Percentiles rank a stretch among this genome's conserved stretches.
Conservation (phyloP, 1,284 basidiomycete genomes). For the Ceratorhiza oryzae-sativae region DNA sequence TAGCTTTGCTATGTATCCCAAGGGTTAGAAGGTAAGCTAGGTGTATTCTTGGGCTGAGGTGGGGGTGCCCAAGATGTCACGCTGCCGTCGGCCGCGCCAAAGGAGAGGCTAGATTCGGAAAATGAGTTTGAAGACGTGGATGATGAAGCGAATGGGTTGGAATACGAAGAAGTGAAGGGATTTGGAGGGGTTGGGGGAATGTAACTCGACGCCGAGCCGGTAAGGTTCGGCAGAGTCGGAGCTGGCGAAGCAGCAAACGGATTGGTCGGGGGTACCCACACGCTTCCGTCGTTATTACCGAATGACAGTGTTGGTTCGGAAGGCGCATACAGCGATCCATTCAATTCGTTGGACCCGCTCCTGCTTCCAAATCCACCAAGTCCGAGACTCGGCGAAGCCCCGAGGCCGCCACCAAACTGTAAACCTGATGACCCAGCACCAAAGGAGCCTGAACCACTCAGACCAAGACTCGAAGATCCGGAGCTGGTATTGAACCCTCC, state of each 20-base stretch:
- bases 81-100: conserved; percentile 37
- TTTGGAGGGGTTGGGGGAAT: not conserved
- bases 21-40: conserved; percentile 29
- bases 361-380: no score
- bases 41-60: conserved; percentile 31
- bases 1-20: conserved; percentile 36
- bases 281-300: conserved; percentile 24
- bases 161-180: not conserved
- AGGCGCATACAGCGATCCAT: not conserved
- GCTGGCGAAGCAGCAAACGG: conserved; percentile 24
- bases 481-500: not conserved
- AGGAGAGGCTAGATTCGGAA: conserved; percentile 33
- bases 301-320: conserved; percentile 15
- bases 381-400: no score
- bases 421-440: not conserved
- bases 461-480: not conserved
- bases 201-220: not conserved
- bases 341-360: conserved; percentile 9
- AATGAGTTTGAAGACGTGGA: not conserved
- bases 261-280: conserved; percentile 20
- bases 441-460: not conserved
- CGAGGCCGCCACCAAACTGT: not conserved
- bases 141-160: not conserved
- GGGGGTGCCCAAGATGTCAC: conserved; percentile 32
- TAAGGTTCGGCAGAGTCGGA: not conserved